Conservation (phyloP, 106 monocot genomes). For the Alisma plantagoaquatica region DNA sequence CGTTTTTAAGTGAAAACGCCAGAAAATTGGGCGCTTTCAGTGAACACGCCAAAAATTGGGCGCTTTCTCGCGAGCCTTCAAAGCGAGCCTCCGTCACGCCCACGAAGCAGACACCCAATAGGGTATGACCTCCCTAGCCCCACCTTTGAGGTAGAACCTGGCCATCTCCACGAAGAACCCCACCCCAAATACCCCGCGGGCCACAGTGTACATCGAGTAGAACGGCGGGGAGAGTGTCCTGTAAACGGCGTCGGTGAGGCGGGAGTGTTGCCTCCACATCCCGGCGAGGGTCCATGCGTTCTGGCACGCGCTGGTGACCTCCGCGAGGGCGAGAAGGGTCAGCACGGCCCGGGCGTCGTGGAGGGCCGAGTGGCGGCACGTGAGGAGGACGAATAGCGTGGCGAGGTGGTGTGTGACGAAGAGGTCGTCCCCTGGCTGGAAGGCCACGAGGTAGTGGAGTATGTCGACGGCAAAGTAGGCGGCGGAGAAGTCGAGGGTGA, state of each 20-base stretch:
- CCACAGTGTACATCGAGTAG: constrained; percentile 45
- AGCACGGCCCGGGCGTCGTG: constrained; percentile 53
- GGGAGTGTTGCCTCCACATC: constrained; percentile 23
- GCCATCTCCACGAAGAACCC: constrained; percentile 58
- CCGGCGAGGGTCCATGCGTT: constrained; percentile 69
- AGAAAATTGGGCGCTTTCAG: too few relatives aligned
- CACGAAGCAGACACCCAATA: constrained; percentile 56
- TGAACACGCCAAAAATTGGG: too few relatives aligned
- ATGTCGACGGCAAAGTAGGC: constrained; percentile 67
- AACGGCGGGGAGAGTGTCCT: constrained; percentile 41
- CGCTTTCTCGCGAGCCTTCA: too few relatives aligned
- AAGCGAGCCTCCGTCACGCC: too few relatives aligned
- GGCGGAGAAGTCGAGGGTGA: constrained; percentile 66
- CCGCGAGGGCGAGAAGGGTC: constrained; percentile 52
- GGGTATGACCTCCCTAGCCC: constrained; percentile 46
- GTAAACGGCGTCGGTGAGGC: constrained; percentile 25
- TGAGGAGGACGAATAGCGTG: constrained; percentile 67
- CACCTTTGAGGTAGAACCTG: constrained; percentile 39
- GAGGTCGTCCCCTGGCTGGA: constrained; percentile 41
- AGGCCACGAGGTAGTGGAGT: constrained; percentile 51
- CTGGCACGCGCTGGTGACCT: constrained; percentile 61
- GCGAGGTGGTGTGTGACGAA: constrained; percentile 84
- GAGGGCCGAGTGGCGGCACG: constrained; percentile 44
- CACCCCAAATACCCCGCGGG: constrained; percentile 46
- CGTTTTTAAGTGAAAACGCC: too few relatives aligned